Base-by-base conservation (phyloP, 805 yeast genomes). In the Candida schatavii region DNA sequence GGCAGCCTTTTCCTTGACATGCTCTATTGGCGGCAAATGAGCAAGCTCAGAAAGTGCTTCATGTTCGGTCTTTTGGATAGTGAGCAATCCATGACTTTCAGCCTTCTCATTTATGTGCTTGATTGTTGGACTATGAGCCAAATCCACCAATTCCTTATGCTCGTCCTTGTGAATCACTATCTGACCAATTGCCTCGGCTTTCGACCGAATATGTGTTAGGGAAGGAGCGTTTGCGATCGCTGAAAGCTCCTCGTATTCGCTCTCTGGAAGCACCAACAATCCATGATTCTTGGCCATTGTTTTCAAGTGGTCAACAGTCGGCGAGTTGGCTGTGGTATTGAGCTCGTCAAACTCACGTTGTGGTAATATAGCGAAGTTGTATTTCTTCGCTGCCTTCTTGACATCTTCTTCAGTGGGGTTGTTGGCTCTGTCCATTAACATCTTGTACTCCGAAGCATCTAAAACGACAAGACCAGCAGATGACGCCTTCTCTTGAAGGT, bases 401-500 rank as follows among this genome's bases (percentile, higher is more conserved):
- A 64, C 31, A 29, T 59, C 59, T 2, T 60, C 66, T 1, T 46
- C 23, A 1, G 54, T 27, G 4, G 68, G 68, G 10, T 46, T 44
- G 21, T 61, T 47, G 0, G 62, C 59, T 23, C 42, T 44, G 13
- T 48, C 47, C 4, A 50, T 56, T 31, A 69, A 46, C 21, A 61
- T 56, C 11, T 64, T 69, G 37, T 62, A 57, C 15, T 54, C 52
- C 14, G 49, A 46, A 1, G 61, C 42, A 1, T 70, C 45, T 1
- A 67, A 47, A 2, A 64, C 51, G 18, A 57, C 64, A 41, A 56
- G 47, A 17, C 66, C 50, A 13, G 44, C 34, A 1, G 44, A 52
- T 25, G 50, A 44, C 25, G 59, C 53, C 35, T 58, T 51, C 3
- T 56, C 36, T 9, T 36, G 26, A 23, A 68, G 42, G 37, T 57